A percentile compares a stretch with the other conserved stretches of the same genome.
Conservation (phyloP, 2,329 filamentous ascomycete species). For the Trichophyton benhamiae region DNA sequence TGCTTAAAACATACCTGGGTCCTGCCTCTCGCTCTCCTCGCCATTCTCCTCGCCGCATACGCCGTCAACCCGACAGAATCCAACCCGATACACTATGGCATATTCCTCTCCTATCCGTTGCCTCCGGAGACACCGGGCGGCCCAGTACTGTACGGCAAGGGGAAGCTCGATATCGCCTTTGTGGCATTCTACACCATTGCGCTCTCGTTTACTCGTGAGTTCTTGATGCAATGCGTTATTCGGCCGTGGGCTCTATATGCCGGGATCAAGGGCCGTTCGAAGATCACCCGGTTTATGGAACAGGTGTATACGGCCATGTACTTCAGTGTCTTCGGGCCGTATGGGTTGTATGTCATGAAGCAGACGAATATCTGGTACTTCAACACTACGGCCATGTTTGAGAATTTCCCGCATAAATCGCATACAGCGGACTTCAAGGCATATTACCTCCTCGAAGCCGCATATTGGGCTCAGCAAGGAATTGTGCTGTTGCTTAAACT, state of each 20-base stretch:
- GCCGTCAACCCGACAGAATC: slow-evolving; percentile 61
- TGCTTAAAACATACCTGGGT: slow-evolving; percentile 47
- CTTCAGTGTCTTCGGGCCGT: slow-evolving; percentile 69
- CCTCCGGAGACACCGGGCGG: slow-evolving; percentile 40
- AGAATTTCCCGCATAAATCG: slow-evolving; percentile 68
- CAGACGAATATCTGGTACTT: slow-evolving; percentile 92
- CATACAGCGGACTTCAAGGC: slow-evolving; percentile 79
- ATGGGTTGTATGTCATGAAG: slow-evolving; percentile 82
- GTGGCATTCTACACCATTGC: slow-evolving; percentile 82
- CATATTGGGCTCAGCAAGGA: slow-evolving; percentile 91
- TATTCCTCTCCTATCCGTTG: slow-evolving; percentile 81
- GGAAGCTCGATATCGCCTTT: slow-evolving; percentile 73
- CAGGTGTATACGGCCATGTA: slow-evolving; percentile 90
- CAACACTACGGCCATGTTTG: slow-evolving; percentile 82
- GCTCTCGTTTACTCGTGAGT: slow-evolving; percentile 85
- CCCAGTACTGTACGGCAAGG: slow-evolving; percentile 69
- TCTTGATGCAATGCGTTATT: slow-evolving; percentile 84
- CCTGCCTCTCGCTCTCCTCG: slow-evolving; percentile 55
- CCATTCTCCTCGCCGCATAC: slow-evolving; percentile 55
- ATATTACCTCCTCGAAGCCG: slow-evolving; percentile 88
- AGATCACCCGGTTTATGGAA: slow-evolving; percentile 89
- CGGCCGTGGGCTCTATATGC: slow-evolving; percentile 59
- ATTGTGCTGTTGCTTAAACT: slow-evolving; percentile 76
- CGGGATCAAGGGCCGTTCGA: slow-evolving; percentile 59
- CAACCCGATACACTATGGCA: slow-evolving; percentile 67